Base-by-base conservation (phyloP, 1,284 basidiomycete species). In the Tausonia pullulans region DNA sequence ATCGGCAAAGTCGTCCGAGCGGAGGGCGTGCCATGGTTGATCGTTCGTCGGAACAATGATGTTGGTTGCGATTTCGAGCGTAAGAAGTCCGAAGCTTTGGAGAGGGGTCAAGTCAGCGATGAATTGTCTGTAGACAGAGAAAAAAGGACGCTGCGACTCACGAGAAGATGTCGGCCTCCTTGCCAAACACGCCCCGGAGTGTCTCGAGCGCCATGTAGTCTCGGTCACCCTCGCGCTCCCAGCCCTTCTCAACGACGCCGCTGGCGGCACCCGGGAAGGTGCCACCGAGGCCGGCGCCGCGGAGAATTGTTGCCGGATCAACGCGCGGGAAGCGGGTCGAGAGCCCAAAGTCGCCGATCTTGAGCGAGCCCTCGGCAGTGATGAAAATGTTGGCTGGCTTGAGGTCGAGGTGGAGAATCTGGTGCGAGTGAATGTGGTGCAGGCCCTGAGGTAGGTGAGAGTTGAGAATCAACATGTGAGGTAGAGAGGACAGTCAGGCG, bases 281-380 rank as follows among this genome's bases (percentile, higher is more conserved):
- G 59, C 77, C 72, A 60, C 76, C 72, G 48, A 77, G 67, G 16
- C 75, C 73, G 49, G 74, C 75, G 53, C 77, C 76, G 68, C 74
- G 64, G 71, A 77, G 69, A 50, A 77, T 75, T 63, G 73, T 73
- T 8, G 71, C 72, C 11, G 76, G 73, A 7, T 69, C 68, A 4
- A 76, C 67, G 55, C 90, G 80, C 3, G 90, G 90, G 86, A 88
- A 91, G 60, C 88, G 71, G 3, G 88, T 87, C 5, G 93, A 93
- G 82, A 97, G 87, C n/a, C 96, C 96, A 80, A 98, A 98, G 77
- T 99, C 96, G 13, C 93, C 93, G 73, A 99, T 94, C 80, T 94
- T 96, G 78, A 99, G 87, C 43, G 88, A 84, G 5, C 95, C 95
- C 66, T 87, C 83, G 40, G 83, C 81, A 3, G 91, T 93, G 70